Conservation (phyloP, 2,329 filamentous ascomycete species). For the Emergomyces orientalis region DNA sequence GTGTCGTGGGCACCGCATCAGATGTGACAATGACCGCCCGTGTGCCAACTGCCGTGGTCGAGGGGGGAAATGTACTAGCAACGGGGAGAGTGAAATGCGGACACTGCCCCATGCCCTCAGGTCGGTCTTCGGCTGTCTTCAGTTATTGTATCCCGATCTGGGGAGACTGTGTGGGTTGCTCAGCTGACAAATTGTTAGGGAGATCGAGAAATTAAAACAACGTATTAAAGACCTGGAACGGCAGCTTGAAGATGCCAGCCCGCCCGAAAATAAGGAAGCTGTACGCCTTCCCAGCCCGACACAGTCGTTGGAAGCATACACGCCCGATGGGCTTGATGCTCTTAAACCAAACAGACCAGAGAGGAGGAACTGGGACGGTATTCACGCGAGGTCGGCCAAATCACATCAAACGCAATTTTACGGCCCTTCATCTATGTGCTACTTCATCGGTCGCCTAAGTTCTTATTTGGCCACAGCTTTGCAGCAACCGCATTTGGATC, state of each 20-base stretch:
- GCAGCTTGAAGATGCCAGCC: constrained; percentile 24
- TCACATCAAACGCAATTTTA: constrained; percentile 35
- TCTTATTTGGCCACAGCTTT: constrained; percentile 28
- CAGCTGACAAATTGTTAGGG: constrained; percentile 7
- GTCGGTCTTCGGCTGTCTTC: not conserved
- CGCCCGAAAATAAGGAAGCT: constrained; percentile 4
- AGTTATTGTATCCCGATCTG: not conserved
- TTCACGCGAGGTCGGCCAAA: constrained; percentile 30
- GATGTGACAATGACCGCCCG: constrained; percentile 21
- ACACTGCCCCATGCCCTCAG: constrained; percentile 8
- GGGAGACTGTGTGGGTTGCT: not conserved
- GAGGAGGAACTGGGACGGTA: constrained; percentile 31
- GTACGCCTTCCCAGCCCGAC: not conserved
- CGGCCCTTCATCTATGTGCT: constrained; percentile 39
- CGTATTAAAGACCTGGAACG: constrained; percentile 27
- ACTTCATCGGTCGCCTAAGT: constrained; percentile 38
- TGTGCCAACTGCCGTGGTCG: constrained; percentile 20
- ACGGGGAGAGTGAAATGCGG: constrained; percentile 1
- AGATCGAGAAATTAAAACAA: constrained; percentile 26
- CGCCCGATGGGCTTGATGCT: not conserved
- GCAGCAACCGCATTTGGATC: constrained; percentile 25
- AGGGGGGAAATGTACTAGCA: constrained; percentile 18
- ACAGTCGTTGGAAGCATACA: not conserved
- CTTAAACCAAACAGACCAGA: constrained; percentile 13
- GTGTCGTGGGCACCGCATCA: constrained; percentile 23